Evolutionary conservation across 768 basidiomycete genomes (phyloP), one percentile per base, ranked within the genome.

Genomic region (Dentipellis sp.): DNA sequence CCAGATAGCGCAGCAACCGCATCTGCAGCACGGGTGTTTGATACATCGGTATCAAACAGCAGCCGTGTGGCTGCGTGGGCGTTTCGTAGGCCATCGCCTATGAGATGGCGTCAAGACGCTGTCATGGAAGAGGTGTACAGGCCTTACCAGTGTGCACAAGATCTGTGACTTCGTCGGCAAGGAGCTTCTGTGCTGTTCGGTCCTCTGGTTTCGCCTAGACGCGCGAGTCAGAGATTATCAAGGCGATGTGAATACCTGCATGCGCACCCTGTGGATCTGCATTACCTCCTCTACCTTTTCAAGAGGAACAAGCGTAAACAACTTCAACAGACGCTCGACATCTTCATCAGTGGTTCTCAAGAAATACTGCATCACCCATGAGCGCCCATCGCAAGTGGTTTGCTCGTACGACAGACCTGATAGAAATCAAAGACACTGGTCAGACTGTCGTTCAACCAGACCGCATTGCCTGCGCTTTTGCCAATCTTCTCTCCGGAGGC

Each of bases 381-480:
- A 53, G 56, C 21, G 14, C 16, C 2, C 35, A 35, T 47, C 10
- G 6, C 9, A 14, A 35, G 51, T 22, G 10, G 36, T 29, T 22
- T 22, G 16, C 4, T 10, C 42, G n/a, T 40, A 58, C 35, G 19
- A 64, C 69, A 23, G 56, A 88, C 95, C 75, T 99, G 97, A 65
- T 97, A 98, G 64, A 99, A 93, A 60, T 97, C 94, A 62, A 90
- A 90, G 17, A 88, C 78, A 60, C 88, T 90, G 2, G 95, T 98
- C 65, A 89, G 68, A 11, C 71, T 65, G 23, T 79, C 72, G 66
- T 97, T 84, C 38, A 99, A 73, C 90, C 95, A 97, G 1, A 99
- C 72, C 1, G 95, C 95, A 64, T 97, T 98, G 3, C 95, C 94
- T 0, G 91, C 88, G 62, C 90, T 94, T 76, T 99, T 99, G 7